These are phyloP conservation scores for Penicillium capsulatum DNA, from an alignment of 2,329 filamentous ascomycete genomes.

Conservation along the genomic window DNA sequence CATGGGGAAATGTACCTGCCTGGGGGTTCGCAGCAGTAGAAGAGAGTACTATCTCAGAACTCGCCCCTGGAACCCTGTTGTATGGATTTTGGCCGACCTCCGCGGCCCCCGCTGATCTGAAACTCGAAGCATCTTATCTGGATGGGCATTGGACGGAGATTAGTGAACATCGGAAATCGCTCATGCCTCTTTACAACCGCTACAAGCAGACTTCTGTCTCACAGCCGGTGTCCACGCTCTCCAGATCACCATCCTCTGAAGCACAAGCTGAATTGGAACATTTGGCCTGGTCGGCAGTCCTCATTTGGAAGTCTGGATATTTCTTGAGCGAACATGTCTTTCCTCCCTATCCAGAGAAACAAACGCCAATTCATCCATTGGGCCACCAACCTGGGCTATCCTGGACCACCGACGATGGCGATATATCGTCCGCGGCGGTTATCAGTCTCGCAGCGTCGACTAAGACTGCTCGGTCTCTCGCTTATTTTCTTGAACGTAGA, in stretches of 20 bases:
- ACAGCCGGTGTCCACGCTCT: background rate
- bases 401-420: constrained; percentile 32
- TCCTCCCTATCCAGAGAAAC: constrained; percentile 20
- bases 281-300: constrained; percentile 16
- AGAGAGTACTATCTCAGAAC: constrained; percentile 37
- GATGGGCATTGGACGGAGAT: constrained; percentile 38
- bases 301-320: constrained; percentile 28
- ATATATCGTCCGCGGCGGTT: constrained; percentile 34
- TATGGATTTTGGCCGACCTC: constrained; percentile 47
- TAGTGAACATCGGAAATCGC: constrained; percentile 33
- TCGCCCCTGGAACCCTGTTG: constrained; percentile 35
- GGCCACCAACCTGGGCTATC: constrained; percentile 7
- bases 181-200: constrained; percentile 48
- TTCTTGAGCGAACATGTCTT: constrained; percentile 35
- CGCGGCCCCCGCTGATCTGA: constrained; percentile 36
- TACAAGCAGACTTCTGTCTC: constrained; percentile 27
- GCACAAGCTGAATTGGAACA: constrained; percentile 21
- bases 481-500: constrained; percentile 23
- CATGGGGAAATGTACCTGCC: constrained; percentile 48
- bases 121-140: constrained; percentile 27
- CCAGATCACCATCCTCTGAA: background rate
- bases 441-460: constrained; percentile 29
- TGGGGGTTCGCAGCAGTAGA: constrained; percentile 46
- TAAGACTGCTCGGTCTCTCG: constrained; percentile 29
- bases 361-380: constrained; percentile 13